Percentiles rank a stretch among this genome's conserved stretches.
Evolutionary conservation across 257 asterid genomes (phyloP).

Genomic region (Fraxinus pennsylvanica): DNA sequence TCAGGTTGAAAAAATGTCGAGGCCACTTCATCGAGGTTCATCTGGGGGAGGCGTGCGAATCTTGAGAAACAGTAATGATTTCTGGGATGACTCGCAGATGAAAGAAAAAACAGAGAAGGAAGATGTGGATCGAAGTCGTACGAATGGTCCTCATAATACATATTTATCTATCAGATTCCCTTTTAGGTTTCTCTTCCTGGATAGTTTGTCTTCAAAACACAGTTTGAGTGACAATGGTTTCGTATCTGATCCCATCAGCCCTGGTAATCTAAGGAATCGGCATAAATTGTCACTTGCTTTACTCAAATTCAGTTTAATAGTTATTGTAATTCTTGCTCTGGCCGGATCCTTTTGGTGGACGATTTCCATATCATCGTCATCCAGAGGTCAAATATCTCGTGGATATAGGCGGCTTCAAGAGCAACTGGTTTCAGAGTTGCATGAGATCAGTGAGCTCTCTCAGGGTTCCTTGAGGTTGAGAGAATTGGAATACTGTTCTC

Average conservation of each 20-base stretch:
- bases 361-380: slow-evolving; percentile 63
- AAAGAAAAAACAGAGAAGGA: slow-evolving; percentile 83
- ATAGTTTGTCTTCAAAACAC: slow-evolving; percentile 59
- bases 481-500: slow-evolving; percentile 78
- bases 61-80: slow-evolving; percentile 55
- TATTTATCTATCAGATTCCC: slow-evolving; percentile 51
- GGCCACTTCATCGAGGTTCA: slow-evolving; percentile 91
- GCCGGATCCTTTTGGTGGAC: slow-evolving; percentile 97
- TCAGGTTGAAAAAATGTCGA: slow-evolving; percentile 67
- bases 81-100: slow-evolving; percentile 77
- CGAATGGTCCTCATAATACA: slow-evolving; percentile 44
- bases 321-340: slow-evolving; percentile 77
- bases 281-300: slow-evolving; percentile 53
- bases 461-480: slow-evolving; percentile 58
- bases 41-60: slow-evolving; percentile 67
- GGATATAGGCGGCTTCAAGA: slow-evolving; percentile 89
- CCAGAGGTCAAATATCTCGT: slow-evolving; percentile 71
- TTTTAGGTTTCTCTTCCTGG: slow-evolving; percentile 53
- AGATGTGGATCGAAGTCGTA: slow-evolving; percentile 50
- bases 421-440: slow-evolving; percentile 75
- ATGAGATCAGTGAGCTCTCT: slow-evolving; percentile 89
- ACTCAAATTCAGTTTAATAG: slow-evolving; percentile 71
- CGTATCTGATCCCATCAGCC: slow-evolving; percentile 64
- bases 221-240: slow-evolving; percentile 63
- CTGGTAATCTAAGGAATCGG: slow-evolving; percentile 60